phyloP scores from a whole-genome alignment of 495 filamentous ascomycete species.

The Aspergillus heteromorphus region DNA sequence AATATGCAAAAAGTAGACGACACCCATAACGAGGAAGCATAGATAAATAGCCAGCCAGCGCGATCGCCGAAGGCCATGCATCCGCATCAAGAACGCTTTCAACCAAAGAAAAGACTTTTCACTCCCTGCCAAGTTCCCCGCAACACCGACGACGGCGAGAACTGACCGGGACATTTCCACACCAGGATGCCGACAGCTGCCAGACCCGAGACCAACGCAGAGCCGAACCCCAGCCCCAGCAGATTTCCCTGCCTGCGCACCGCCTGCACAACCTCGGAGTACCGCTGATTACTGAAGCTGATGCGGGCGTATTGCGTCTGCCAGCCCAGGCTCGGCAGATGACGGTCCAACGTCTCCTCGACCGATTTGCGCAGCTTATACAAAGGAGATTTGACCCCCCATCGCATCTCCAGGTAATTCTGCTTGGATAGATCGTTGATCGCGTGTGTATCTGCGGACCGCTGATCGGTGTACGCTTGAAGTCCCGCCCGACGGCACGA shows the following conservation, averaged over 20 bases:
- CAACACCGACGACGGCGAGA: conserved; percentile 8
- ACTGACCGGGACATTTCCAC: conserved; percentile 26
- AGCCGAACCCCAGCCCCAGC: conserved; percentile 35
- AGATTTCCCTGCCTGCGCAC: conserved; percentile 64
- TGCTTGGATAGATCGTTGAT: conserved; percentile 90
- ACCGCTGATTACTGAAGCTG: conserved; percentile 87
- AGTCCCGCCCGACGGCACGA: conserved; percentile 53
- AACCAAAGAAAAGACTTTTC: conserved; percentile 5
- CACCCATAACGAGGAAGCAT: not conserved
- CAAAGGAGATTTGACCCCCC: conserved; percentile 64
- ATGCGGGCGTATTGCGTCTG: conserved; percentile 90
- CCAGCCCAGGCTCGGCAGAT: conserved; percentile 73
- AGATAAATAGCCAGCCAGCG: too few species aligned
- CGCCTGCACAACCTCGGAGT: conserved; percentile 70
- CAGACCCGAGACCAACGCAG: conserved; percentile 19
- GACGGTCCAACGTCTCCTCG: conserved; percentile 77
- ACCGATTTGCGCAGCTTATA: conserved; percentile 78
- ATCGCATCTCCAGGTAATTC: conserved; percentile 92
- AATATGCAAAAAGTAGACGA: not conserved
- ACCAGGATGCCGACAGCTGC: conserved; percentile 25
- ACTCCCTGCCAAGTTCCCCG: not conserved
- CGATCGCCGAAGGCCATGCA: not conserved
- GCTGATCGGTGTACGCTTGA: conserved; percentile 63
- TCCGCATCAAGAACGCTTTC: not conserved
- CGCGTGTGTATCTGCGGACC: conserved; percentile 71